Base-by-base conservation (phyloP, 1,284 basidiomycete genomes). In the Cutaneotrichosporon mucoides region DNA sequence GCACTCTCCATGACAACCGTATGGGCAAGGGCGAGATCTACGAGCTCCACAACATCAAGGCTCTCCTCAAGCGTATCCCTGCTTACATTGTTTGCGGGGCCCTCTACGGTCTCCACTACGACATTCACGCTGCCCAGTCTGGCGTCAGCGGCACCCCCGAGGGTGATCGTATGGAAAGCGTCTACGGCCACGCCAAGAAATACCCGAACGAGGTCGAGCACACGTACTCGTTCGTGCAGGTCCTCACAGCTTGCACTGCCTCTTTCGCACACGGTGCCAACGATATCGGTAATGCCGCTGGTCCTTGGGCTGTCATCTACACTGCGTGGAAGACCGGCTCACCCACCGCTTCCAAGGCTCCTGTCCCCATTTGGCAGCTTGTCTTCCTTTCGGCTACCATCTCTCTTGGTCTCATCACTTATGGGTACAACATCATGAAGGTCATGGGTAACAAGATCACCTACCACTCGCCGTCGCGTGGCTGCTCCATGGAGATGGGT, bases 391-490 rank as follows among this genome's bases (percentile, higher is more conserved):
- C 73, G 12, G 63, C 63, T 37, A 66, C 70, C 52, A 72, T 81
- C 56, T 79, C 79, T 11, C 40, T 80, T 53, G 80, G 80, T 56
- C 72, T 81, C 38, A 71, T 76, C 35, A 81, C 80, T 24, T 81
- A 80, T 66, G 77, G 77, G 43, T 73, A 71, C 65, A 48, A 73
- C 65, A 72, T 72, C 57, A 71, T 73, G 72, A 73, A 73, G 64
- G 77, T 79, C 45, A 75, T 81, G 69, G 79, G 79, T 33, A 80
- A 79, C 75, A 77, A 76, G 61, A 75, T 81, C 68, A 81, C 80
- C 12, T 76, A 79, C 53, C 75, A 78, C 65, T 79, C 79, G 3
- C 80, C 80, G 5, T 78, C 75, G 6, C 76, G 80, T 55, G 80
- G 80, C 11, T 77, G 73, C 60, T 76, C 76, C 3, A 81, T 81